Evolutionary conservation across 2,329 filamentous ascomycete genomes (phyloP).

Genomic region (Rhinocladiella similis): DNA sequence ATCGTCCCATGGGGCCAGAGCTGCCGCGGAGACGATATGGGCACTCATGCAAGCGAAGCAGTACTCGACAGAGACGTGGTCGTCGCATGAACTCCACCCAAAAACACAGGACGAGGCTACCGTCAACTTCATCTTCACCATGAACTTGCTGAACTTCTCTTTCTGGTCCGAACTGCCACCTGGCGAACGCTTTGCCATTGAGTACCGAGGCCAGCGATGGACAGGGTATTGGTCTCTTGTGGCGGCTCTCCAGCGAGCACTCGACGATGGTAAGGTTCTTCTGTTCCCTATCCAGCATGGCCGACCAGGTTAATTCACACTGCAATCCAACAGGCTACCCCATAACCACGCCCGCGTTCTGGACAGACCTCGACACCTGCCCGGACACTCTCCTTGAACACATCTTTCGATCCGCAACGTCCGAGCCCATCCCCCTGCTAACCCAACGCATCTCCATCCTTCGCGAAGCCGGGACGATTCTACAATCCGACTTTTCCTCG

Average conservation of each 20-base stretch:
- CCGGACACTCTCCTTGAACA: slow-evolving; percentile 70
- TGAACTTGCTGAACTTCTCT: slow-evolving; percentile 95
- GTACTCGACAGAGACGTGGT: slow-evolving; percentile 85
- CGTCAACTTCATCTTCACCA: slow-evolving; percentile 91
- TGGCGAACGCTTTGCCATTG: slow-evolving; percentile 75
- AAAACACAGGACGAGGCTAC: slow-evolving; percentile 70
- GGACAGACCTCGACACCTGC: slow-evolving; percentile 74
- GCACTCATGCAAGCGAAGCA: slow-evolving; percentile 77
- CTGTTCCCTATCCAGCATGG: neutral
- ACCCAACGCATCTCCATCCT: slow-evolving; percentile 75
- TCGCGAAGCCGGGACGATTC: slow-evolving; percentile 76
- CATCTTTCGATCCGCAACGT: slow-evolving; percentile 83
- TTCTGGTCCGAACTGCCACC: slow-evolving; percentile 82
- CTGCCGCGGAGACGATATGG: slow-evolving; percentile 77
- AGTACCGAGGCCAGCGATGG: slow-evolving; percentile 79
- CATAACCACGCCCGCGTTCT: slow-evolving; percentile 85
- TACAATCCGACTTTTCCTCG: slow-evolving; percentile 77
- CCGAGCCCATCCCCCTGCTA: slow-evolving; percentile 84
- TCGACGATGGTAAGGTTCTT: slow-evolving; percentile 71
- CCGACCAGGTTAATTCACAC: neutral
- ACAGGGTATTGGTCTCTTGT: slow-evolving; percentile 96
- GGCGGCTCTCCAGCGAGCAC: slow-evolving; percentile 77
- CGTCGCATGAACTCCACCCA: slow-evolving; percentile 85
- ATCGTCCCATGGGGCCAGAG: slow-evolving; percentile 78
- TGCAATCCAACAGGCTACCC: slow-evolving; percentile 65